These are phyloP conservation scores for Nicotiana noctiflora DNA, from an alignment of 257 asterid species.

Conservation along the genomic window DNA sequence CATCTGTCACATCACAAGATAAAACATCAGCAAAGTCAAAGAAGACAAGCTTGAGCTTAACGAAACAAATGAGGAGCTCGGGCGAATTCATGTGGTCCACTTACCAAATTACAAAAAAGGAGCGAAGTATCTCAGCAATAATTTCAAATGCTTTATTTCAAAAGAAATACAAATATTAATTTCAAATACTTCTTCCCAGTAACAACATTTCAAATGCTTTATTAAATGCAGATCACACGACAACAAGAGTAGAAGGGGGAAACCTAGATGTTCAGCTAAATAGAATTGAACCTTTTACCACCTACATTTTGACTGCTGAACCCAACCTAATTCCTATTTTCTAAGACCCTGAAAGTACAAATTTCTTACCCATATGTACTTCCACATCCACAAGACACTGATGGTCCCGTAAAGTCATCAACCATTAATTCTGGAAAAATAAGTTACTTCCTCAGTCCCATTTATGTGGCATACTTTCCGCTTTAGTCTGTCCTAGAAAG, in stretches of 20 bases:
- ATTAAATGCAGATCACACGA: neutral
- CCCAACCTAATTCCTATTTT: neutral
- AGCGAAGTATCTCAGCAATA: neutral
- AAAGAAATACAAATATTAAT: neutral
- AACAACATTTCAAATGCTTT: neutral
- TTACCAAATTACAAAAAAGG: neutral
- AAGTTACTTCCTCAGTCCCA: neutral
- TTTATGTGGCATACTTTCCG: too few species aligned
- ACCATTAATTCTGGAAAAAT: neutral
- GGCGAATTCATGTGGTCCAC: neutral
- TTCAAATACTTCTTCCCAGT: neutral
- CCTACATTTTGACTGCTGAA: neutral
- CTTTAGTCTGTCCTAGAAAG: too few species aligned
- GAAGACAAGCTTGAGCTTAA: neutral
- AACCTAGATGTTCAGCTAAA: neutral
- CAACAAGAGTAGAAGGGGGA: neutral
- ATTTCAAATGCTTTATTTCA: neutral
- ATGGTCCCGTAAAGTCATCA: neutral
- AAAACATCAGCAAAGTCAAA: neutral
- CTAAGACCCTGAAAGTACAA: neutral
- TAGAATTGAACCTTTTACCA: neutral
- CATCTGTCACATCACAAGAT: slow-evolving; percentile 38
- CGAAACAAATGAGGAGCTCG: neutral
- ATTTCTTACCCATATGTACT: neutral
- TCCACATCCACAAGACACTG: neutral